A percentile compares a stretch with the other conserved stretches of the same genome.
Conservation (phyloP, 495 filamentous ascomycete species). For the Lichenothelia convexa region DNA sequence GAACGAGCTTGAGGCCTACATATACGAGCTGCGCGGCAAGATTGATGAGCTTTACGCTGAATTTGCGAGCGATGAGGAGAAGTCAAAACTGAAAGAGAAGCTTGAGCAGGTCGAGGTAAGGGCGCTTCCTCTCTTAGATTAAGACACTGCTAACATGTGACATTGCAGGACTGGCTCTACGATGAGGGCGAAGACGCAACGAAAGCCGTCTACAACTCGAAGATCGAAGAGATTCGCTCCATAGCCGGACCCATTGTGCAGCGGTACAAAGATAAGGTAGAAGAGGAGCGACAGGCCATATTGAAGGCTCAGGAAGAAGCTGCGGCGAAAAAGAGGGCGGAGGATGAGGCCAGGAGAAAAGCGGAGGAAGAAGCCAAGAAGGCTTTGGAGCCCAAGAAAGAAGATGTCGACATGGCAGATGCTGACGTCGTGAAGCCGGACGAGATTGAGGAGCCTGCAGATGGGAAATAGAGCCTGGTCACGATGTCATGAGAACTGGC, state of each 20-base stretch:
- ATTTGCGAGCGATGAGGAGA: slow-evolving; percentile 83
- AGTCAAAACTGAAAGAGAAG: slow-evolving; percentile 63
- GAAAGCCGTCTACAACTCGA: slow-evolving; percentile 80
- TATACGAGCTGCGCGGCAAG: slow-evolving; percentile 92
- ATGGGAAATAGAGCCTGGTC: too few relatives aligned
- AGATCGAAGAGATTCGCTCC: slow-evolving; percentile 89
- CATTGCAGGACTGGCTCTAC: slow-evolving; percentile 82
- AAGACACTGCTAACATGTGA: background rate
- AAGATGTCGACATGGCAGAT: slow-evolving; percentile 28
- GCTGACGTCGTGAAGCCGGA: slow-evolving; percentile 16
- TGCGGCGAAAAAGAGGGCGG: slow-evolving; percentile 21
- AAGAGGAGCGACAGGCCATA: slow-evolving; percentile 67
- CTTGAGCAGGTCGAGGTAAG: slow-evolving; percentile 69
- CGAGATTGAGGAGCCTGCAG: slow-evolving; percentile 23
- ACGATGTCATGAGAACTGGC: too few relatives aligned
- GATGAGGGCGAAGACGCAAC: slow-evolving; percentile 92
- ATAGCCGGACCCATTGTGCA: slow-evolving; percentile 82
- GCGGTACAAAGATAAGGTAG: slow-evolving; percentile 84
- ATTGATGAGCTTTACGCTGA: slow-evolving; percentile 77
- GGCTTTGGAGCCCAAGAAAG: slow-evolving; percentile 33
- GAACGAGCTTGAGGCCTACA: slow-evolving; percentile 95
- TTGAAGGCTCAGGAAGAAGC: slow-evolving; percentile 62
- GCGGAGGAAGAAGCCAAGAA: slow-evolving; percentile 49
- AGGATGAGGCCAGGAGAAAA: slow-evolving; percentile 54
- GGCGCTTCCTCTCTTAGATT: too few relatives aligned